Conservation (phyloP, 139 green algal species). For the Micractinium sp. region DNA sequence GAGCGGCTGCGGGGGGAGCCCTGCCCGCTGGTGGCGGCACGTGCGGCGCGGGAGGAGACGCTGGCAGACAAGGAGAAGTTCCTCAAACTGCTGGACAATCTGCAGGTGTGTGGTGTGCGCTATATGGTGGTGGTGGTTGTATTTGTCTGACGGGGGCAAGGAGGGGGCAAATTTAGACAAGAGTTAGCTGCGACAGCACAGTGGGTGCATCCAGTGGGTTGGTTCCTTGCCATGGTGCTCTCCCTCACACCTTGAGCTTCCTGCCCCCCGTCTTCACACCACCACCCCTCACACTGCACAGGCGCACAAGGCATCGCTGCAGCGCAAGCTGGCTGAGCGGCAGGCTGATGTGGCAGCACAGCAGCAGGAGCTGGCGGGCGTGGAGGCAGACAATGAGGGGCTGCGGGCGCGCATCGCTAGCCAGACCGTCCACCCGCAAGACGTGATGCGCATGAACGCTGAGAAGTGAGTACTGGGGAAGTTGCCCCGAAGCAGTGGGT, state of each 20-base stretch:
- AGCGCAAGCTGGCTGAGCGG: slow-evolving; percentile 72
- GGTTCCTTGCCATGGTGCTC: too few relatives aligned
- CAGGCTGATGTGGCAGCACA: slow-evolving; percentile 61
- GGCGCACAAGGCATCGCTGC: slow-evolving; percentile 57
- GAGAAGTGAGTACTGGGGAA: slow-evolving; percentile 57
- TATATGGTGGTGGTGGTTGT: background rate
- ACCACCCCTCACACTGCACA: background rate
- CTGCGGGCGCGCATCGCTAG: slow-evolving; percentile 60
- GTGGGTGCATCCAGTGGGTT: too few relatives aligned
- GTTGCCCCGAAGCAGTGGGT: background rate
- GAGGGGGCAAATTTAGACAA: background rate
- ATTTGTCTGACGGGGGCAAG: background rate
- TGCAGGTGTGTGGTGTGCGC: slow-evolving; percentile 51
- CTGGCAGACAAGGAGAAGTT: slow-evolving; percentile 70
- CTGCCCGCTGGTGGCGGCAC: slow-evolving; percentile 68
- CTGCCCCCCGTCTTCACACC: slow-evolving; percentile 41
- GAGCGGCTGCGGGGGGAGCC: slow-evolving; percentile 63
- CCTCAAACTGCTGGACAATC: slow-evolving; percentile 67
- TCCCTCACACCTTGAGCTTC: background rate
- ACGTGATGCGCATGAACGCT: slow-evolving; percentile 82
- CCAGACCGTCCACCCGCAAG: slow-evolving; percentile 76
- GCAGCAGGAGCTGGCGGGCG: slow-evolving; percentile 45
- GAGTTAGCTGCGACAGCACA: too few relatives aligned
- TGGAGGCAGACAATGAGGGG: slow-evolving; percentile 61
- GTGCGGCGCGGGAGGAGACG: slow-evolving; percentile 49